phyloP scores from a whole-genome alignment of 2,329 filamentous ascomycete species.

The Cercospora sesami region DNA sequence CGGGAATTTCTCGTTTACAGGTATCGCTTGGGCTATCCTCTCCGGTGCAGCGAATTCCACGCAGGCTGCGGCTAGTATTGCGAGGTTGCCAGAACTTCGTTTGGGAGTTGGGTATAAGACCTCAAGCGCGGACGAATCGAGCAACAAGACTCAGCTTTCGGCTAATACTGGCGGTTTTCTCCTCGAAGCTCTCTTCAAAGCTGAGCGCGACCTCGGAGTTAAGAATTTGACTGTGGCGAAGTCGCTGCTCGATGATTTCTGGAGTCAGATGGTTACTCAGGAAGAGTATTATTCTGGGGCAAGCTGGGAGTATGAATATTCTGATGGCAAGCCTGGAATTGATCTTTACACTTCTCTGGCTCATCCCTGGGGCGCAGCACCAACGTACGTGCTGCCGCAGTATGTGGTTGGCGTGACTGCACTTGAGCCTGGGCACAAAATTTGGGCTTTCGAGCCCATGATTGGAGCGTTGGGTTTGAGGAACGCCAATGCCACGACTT shows the following conservation, averaged over 20 bases:
- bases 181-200: conserved; percentile 41
- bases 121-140: conserved; percentile 27
- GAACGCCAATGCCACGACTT: conserved; percentile 31
- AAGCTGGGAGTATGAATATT: conserved; percentile 50
- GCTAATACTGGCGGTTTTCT: conserved; percentile 52
- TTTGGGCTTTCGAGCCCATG: conserved; percentile 35
- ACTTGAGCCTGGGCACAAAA: conserved; percentile 32
- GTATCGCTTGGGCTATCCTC: conserved; percentile 40
- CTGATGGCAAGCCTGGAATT: conserved; percentile 44
- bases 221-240: conserved; percentile 30
- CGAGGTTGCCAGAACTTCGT: conserved; percentile 36
- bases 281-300: conserved; percentile 43
- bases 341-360: conserved; percentile 46
- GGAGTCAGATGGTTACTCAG: conserved; percentile 47
- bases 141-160: conserved; percentile 39
- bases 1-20: conserved; percentile 39
- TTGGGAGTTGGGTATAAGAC: conserved; percentile 44
- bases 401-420: conserved; percentile 37
- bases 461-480: conserved; percentile 34
- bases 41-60: conserved; percentile 39
- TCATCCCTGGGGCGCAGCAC: conserved; percentile 50
- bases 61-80: conserved; percentile 36
- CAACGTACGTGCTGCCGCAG: conserved; percentile 48
- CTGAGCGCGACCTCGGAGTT: conserved; percentile 29
- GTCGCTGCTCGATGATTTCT: conserved; percentile 43